Evolutionary conservation across 345 rosid species (phyloP), one percentile per base, ranked within the genome.

Genomic region (Raphanus sativus): DNA sequence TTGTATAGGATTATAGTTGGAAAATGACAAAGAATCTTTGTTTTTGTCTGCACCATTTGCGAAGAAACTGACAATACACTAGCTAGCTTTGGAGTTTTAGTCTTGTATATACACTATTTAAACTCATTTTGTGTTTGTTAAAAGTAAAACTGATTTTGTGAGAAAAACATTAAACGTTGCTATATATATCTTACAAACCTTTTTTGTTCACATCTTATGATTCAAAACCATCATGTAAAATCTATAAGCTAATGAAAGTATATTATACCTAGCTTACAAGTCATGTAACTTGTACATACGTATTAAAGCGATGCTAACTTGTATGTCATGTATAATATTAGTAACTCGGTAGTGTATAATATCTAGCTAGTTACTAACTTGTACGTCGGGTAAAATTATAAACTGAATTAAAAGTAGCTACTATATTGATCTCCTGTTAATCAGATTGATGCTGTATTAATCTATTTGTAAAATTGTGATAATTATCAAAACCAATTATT

Each of bases 31-130:
- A 52, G 65, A 70, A 54, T 77, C 65, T 63, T 70, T 63, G 65
- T 54, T 77, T 54, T 77, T 70, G 70, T 63, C 70, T 52, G 64
- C 36, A 77, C 65, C 65, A 70, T 70, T 70, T 38, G 70, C 59
- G 50, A 70, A 70, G 75, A 63, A 77, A 77, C 60, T 26, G 66
- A 70, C 71, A 58, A 63, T 70, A 70, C 45, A 63, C 16, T 75
- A 40, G 30, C n/a, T 64, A 62, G 16, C 38, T 75, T 59, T 17
- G 28, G 58, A 58, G n/a, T 10, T 58, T 58, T 58, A 24, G 30
- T 24, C 62, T 24, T 24, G 13, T 56, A 6, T 56, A 28, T 28
- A 28, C n/a, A n/a, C n/a, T n/a, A n/a, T n/a, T n/a, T n/a, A n/a
- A n/a, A n/a, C n/a, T n/a, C n/a, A n/a, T n/a, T n/a, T n/a, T n/a